phyloP scores from a whole-genome alignment of 768 basidiomycete species.

The Leccinum sublutescens region DNA sequence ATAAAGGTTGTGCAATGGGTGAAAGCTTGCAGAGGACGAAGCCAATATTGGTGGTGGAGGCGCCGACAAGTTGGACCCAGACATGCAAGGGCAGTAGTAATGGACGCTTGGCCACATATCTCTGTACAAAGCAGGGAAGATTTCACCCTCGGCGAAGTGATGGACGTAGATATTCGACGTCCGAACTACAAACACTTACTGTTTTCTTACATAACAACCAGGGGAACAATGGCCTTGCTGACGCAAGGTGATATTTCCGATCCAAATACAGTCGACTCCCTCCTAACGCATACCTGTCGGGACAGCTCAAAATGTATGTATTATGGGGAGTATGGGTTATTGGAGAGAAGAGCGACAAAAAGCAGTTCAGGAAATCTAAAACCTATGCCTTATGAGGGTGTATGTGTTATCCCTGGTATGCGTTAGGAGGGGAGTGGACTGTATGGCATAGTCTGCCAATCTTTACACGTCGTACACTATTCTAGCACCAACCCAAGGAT shows the following conservation, averaged over 20 bases:
- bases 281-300: too few relatives aligned
- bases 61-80: constrained; percentile 37
- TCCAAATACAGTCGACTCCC: constrained; percentile 4
- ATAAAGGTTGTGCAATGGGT: constrained; percentile 81
- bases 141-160: background rate
- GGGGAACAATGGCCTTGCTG: too few relatives aligned
- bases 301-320: too few relatives aligned
- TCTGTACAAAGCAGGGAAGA: background rate
- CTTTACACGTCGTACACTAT: constrained; percentile 52
- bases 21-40: constrained; percentile 80
- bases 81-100: constrained; percentile 78
- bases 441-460: background rate
- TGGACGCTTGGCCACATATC: constrained; percentile 45
- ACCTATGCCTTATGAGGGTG: too few relatives aligned
- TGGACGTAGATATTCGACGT: background rate
- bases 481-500: constrained; percentile 80
- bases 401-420: too few relatives aligned
- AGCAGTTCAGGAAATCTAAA: too few relatives aligned
- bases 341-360: too few relatives aligned
- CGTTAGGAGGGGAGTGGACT: too few relatives aligned
- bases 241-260: too few relatives aligned
- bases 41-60: constrained; percentile 74
- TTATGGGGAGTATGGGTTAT: too few relatives aligned
- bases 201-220: constrained; percentile 11
- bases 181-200: background rate